Base-by-base conservation (phyloP, 371 early-diverging fungal species). In the Rhizomucor miehei region DNA sequence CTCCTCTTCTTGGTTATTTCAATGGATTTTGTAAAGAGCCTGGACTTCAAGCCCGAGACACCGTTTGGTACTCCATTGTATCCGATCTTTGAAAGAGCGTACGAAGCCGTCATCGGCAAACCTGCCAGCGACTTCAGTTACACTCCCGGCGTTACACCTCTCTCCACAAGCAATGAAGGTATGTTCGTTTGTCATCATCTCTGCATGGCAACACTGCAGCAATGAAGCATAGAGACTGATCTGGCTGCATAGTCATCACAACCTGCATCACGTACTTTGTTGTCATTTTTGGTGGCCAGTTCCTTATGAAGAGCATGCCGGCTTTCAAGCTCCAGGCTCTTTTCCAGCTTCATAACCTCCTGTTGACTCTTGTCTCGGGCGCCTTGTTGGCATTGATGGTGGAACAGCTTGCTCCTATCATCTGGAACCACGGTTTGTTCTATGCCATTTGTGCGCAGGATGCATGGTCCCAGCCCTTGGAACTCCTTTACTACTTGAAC, bases 401-500 rank as follows among this genome's bases (percentile, higher is more conserved):
- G 53, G 90, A 89, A 72, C 85, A 89, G 67, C 58, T 88, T 12
- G 58, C 81, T 54, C 88, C 89, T 6, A 82, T 81, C 36, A 50
- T 84, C 44, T 64, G 65, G 59, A 65, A 79, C 46, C 67, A 87
- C 45, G 90, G 90, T 40, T 59, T 89, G 13, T 79, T 85, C 68
- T 81, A 78, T 54, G 79, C 88, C 29, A 71, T 91, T 48, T 90
- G 92, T 66, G 60, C 75, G 54, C 54, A 67, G 19, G 69, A 81
- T 56, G 78, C 76, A 48, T 90, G 85, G 85, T 87, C 86, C 54
- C 85, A 87, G 66, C 81, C 80, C 21, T 77, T 90, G 56, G 88
- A 88, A 66, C 56, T 87, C 44, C 61, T 88, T 40, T 91, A 89
- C 79, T 91, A 90, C 67, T 73, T 89, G 57, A 92, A 92, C 77